Evolutionary conservation across 176 grass and related monocot genomes (phyloP).

Genomic region (Alopecurus myosuroides): DNA sequence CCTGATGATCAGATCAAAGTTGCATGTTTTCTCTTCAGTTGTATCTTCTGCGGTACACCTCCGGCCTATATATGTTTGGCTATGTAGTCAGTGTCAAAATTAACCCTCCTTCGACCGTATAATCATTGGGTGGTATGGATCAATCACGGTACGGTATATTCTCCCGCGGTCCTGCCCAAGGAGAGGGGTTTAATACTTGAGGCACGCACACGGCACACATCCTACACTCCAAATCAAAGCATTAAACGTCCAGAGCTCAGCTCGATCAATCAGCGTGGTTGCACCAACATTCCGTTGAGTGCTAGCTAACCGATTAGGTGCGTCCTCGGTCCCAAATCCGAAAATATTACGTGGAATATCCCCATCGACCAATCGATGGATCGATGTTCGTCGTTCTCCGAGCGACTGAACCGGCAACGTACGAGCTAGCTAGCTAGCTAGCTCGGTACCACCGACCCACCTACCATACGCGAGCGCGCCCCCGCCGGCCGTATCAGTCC

Average conservation of each 20-base stretch:
- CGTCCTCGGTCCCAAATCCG: not conserved
- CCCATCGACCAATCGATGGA: not conserved
- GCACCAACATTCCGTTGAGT: constrained; percentile 28
- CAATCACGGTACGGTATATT: not conserved
- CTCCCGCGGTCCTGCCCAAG: not conserved
- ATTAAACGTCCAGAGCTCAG: not conserved
- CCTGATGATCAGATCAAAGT: not conserved
- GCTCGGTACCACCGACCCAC: constrained; percentile 1
- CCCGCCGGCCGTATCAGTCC: not conserved
- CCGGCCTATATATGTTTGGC: not conserved
- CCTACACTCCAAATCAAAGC: not conserved
- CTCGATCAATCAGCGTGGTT: not conserved
- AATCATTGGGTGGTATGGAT: not conserved
- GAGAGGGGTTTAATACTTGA: not conserved
- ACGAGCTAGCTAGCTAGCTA: not conserved
- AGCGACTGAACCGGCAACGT: not conserved
- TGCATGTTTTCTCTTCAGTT: not conserved
- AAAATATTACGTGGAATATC: not conserved
- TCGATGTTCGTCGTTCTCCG: too few species aligned
- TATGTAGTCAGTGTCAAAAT: not conserved
- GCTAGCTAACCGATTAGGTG: constrained; percentile 27
- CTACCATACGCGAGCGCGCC: not conserved
- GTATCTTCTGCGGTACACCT: too few species aligned
- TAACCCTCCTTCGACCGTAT: not conserved
- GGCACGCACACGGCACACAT: not conserved